Conservation (phyloP, 331 rosid species). For the Pyrus hybrid region DNA sequence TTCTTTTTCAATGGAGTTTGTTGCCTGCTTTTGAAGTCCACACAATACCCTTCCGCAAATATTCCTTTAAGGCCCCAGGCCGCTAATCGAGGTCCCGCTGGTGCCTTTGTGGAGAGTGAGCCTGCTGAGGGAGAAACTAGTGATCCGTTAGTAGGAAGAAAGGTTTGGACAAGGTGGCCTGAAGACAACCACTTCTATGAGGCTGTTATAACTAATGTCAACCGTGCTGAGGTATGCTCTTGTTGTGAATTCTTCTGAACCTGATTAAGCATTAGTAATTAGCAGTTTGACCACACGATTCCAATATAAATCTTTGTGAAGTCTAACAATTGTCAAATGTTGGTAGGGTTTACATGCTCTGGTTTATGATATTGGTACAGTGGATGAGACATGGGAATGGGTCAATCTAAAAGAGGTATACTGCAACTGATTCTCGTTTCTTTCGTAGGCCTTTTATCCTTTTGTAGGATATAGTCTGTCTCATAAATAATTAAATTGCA, state of each 20-base stretch:
- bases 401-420: conserved; percentile 54
- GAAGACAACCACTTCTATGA: conserved; percentile 46
- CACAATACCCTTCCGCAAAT: conserved; percentile 28
- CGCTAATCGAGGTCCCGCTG: conserved; percentile 29
- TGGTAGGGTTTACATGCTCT: conserved; percentile 52
- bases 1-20: conserved; percentile 8
- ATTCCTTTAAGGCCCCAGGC: conserved; percentile 28
- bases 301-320: neutral
- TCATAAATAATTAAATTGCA: neutral
- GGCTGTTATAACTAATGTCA: conserved; percentile 43
- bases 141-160: conserved; percentile 36
- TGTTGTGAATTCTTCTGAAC: neutral
- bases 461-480: neutral
- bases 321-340: neutral
- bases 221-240: conserved; percentile 28
- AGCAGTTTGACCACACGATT: neutral
- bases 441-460: neutral
- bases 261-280: neutral
- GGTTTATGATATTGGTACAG: conserved; percentile 46
- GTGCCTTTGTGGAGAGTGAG: conserved; percentile 29
- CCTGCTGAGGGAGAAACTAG: conserved; percentile 21
- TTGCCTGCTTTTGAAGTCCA: conserved; percentile 27
- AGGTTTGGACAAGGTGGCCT: conserved; percentile 52
- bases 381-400: conserved; percentile 59
- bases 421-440: neutral